Base-by-base conservation (phyloP, 495 filamentous ascomycete genomes). In the Chlorociboria aeruginascens region DNA sequence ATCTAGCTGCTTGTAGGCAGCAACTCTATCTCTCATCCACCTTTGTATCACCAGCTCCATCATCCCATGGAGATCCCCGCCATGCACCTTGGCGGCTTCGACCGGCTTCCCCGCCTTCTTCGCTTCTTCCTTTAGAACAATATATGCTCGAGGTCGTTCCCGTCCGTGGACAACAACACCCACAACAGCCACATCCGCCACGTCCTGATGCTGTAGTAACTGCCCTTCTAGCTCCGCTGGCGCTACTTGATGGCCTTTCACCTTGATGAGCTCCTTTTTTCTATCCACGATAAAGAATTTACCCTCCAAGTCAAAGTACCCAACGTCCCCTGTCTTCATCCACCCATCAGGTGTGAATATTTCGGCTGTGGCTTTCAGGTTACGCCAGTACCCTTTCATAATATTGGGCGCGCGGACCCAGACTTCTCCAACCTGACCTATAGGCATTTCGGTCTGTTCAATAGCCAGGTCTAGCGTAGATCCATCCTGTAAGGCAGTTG, bases 61-160 rank as follows among this genome's bases (percentile, higher is more conserved):
- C 20, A 25, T 4, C 2, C 20, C 20, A 25, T 25, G 20, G 20
- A 25, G 20, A 25, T 25, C 20, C 20, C 20, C 20, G 4, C 20
- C 20, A 25, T 25, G 4, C 20, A 25, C 20, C 43, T 85, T 36
- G 34, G 7, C 14, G 14, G 34, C 34, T 1, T 6, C 34, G 11
- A 2, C 34, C 11, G 2, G 11, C 12, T 40, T 40, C 13, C 39
- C 39, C n/a, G 39, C 39, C 41, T 30, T 30, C 43, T 46, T 46
- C 0, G 31, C 32, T 25, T 25, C 20, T 25, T 25, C 20, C 20
- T 25, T 25, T 20, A 37, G 11, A 31, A 89, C 85, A 4, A 93
- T 63, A 58, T 85, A 94, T 8, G 88, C 88, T 32, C 86, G 63
- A 0, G 89, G 89, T 4, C 89, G 77, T 54, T 95, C 89, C 1